phyloP scores from a whole-genome alignment of 805 yeast species.

The Yarrowia yakushimensis region DNA sequence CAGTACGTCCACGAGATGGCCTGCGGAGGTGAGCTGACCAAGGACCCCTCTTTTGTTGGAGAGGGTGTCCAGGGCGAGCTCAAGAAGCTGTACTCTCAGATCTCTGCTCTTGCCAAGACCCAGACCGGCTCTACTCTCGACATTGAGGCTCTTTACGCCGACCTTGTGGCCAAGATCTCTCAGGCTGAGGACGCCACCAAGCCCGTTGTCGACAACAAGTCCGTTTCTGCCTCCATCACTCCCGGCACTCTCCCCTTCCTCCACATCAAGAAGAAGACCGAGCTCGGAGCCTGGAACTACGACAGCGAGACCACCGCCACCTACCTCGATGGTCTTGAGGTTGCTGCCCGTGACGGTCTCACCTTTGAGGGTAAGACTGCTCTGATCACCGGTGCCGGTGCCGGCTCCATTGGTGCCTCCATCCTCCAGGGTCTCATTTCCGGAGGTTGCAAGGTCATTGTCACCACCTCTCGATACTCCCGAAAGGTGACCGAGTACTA shows the following conservation, averaged over 20 bases:
- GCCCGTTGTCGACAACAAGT: constrained; percentile 42
- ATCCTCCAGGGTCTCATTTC: constrained; percentile 88
- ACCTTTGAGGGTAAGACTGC: constrained; percentile 86
- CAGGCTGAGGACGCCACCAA: constrained; percentile 48
- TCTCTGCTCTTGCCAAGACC: constrained; percentile 61
- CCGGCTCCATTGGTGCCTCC: constrained; percentile 98
- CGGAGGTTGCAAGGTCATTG: constrained; percentile 97
- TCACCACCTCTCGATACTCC: constrained; percentile 93
- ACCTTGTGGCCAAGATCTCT: constrained; percentile 37
- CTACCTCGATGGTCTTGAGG: constrained; percentile 87
- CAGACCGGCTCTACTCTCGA: constrained; percentile 44
- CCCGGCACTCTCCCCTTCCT: constrained; percentile 79
- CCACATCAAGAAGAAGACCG: constrained; percentile 74
- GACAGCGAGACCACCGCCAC: constrained; percentile 71
- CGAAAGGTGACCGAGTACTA: constrained; percentile 93
- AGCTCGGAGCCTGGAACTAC: constrained; percentile 75
- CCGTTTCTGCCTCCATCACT: constrained; percentile 30
- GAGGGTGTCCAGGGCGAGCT: constrained; percentile 70
- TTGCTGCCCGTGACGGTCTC: constrained; percentile 91
- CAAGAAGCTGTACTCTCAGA: constrained; percentile 73
- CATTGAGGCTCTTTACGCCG: constrained; percentile 42
- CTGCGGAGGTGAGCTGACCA: constrained; percentile 81
- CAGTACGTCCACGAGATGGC: constrained; percentile 97
- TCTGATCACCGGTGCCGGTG: constrained; percentile 96
- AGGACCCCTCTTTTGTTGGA: constrained; percentile 53